Base-by-base conservation (phyloP, 208 protist genomes). In the Acanthamoeba quina region DNA sequence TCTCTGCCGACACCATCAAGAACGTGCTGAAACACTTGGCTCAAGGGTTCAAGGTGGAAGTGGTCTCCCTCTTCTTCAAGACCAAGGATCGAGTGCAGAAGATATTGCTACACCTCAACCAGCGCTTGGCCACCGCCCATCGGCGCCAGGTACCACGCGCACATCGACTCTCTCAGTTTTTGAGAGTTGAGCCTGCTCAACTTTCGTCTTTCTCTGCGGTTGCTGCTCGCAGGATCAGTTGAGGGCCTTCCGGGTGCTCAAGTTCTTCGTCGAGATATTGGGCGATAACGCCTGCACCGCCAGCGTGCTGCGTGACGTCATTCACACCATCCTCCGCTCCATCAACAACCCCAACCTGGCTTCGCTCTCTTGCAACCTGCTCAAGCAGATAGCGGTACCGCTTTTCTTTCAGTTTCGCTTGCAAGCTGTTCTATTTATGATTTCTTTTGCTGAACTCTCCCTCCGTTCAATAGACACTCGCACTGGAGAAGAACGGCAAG, bases 51-150 rank as follows among this genome's bases (percentile, higher is more conserved):
- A 93, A 93, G 89, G 49, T 93, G 21, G 68, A 47, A 15, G 68
- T 64, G 4, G 89, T 93, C 2, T 52, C 41, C 10, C 89, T 93
- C 19, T 80, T 93, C 64, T 93, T 93, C 54, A 93, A 93, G 31
- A 93, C 58, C 2, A 80, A 74, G 31, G 89, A 93, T 2, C 89
- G 89, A 4, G 89, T 93, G 68, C 89, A 93, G 47, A 93, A 93
- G 24, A 93, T 93, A 44, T 41, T 93, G 66, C 89, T 93, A 6
- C 89, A 93, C n/a, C 47, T 93, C n/a, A 93, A 93, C 49, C 49
- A 93, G 44, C 21, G 49, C n/a, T n/a, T 93, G 21, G 89, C 89
- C 9, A 47, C 24, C 6, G 26, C 89, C 6, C 89, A 93, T 37
- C 60, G 89, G 11, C 41, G 49, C 7, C 83, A 90, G n/a, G 80